A percentile compares a stretch with the other conserved stretches of the same genome.
phyloP scores from a whole-genome alignment of 1,284 basidiomycete genomes.

The Ceratobasidium sp. region DNA sequence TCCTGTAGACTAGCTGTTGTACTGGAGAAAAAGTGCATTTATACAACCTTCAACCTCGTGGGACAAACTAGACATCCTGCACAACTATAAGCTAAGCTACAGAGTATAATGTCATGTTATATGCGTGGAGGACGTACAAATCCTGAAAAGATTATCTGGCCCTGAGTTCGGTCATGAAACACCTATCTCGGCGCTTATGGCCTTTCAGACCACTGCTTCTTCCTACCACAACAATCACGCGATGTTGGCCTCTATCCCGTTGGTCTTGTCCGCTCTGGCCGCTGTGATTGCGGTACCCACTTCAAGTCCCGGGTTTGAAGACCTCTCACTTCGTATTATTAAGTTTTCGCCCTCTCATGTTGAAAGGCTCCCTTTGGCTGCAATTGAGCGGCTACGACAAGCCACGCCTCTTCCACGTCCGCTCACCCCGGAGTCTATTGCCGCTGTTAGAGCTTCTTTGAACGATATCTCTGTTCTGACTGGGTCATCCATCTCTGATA shows the following conservation, averaged over 20 bases:
- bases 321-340: slow-evolving; percentile 22
- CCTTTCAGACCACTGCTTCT: not conserved
- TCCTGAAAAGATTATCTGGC: not conserved
- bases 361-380: slow-evolving; percentile 16
- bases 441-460: not conserved
- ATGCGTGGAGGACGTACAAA: not conserved
- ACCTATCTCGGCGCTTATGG: not conserved
- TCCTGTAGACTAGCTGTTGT: too few species aligned
- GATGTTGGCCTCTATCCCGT: not conserved
- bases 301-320: slow-evolving; percentile 1
- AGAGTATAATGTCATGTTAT: too few species aligned
- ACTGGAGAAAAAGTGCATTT: too few species aligned
- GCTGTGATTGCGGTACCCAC: not conserved
- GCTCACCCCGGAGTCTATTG: slow-evolving; percentile 22
- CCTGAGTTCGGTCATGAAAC: not conserved
- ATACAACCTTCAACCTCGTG: too few species aligned
- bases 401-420: slow-evolving; percentile 18
- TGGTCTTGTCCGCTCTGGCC: slow-evolving; percentile 11
- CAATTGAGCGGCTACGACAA: slow-evolving; percentile 18
- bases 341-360: slow-evolving; percentile 27
- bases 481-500: slow-evolving; percentile 29
- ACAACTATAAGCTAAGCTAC: too few species aligned
- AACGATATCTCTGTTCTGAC: not conserved
- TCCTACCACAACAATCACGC: not conserved
- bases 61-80: too few species aligned